A percentile compares a stretch with the other conserved stretches of the same genome.
Evolutionary conservation across 75 land plant species (phyloP).

Genomic region (Isoetes taiwanensis): DNA sequence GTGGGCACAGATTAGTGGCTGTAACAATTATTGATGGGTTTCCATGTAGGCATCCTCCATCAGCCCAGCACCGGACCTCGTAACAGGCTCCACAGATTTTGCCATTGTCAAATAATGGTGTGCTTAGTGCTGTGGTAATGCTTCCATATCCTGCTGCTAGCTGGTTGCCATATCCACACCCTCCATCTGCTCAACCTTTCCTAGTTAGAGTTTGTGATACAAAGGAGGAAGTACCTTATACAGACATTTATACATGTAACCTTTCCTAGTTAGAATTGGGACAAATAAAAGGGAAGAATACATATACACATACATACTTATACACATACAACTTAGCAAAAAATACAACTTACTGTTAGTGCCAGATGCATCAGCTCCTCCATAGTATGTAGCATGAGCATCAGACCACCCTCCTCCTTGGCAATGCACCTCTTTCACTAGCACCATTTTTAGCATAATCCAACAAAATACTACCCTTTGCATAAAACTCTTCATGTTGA

Average conservation of each 20-base stretch:
- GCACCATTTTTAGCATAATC: too few relatives aligned
- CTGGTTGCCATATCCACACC: slow-evolving; percentile 22
- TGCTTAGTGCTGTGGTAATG: slow-evolving; percentile 19
- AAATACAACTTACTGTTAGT: not conserved
- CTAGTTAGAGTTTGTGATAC: too few relatives aligned
- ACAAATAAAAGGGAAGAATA: too few relatives aligned
- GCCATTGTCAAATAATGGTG: slow-evolving; percentile 21
- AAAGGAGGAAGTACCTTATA: too few relatives aligned
- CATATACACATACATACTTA: too few relatives aligned
- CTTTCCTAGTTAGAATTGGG: too few relatives aligned
- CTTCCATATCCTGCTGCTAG: slow-evolving; percentile 16
- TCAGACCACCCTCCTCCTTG: slow-evolving; percentile 9
- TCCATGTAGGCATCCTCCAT: slow-evolving; percentile 12
- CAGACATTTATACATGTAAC: too few relatives aligned
- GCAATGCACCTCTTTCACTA: too few relatives aligned
- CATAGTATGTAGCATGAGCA: slow-evolving; percentile 16
- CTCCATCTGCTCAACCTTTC: slow-evolving; percentile 21
- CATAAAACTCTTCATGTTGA: too few relatives aligned
- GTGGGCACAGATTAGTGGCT: slow-evolving; percentile 28
- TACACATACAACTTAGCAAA: too few relatives aligned
- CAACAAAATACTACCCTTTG: too few relatives aligned
- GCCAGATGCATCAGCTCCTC: slow-evolving; percentile 10
- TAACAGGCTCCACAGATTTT: slow-evolving; percentile 21
- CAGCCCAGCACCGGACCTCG: slow-evolving; percentile 11
- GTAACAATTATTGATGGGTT: slow-evolving; percentile 15